Base-by-base conservation (phyloP, 768 basidiomycete genomes). In the Hygrocybe coccinea region DNA sequence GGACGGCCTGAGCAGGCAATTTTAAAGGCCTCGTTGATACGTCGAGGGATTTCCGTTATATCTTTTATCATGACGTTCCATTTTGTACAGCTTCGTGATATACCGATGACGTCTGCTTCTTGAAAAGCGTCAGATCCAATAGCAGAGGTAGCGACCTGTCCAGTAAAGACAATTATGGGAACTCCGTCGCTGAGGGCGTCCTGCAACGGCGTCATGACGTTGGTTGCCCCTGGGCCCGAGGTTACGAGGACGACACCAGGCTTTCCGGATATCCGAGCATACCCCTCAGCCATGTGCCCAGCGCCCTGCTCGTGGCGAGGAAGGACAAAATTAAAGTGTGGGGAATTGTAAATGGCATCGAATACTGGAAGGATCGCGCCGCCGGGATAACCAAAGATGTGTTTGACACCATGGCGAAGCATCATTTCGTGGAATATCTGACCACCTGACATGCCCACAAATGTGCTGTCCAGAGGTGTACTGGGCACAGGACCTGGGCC, bases 41-140 rank as follows among this genome's bases (percentile, higher is more conserved):
- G 81, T 41, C 95, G 78, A 12, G 97, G 97, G 2, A 98, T 80
- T 71, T 98, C 97, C 11, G 89, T 71, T 57, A 98, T 91, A 66
- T 95, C 95, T 72, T 97, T 98, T 50, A 98, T 91, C 94, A 98
- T 95, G 58, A 99, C 95, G 67, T 99, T 98, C 97, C 97, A 98
- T 70, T 98, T 99, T 22, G 97, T 98, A 76, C 97, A 99, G 63
- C 87, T 86, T 50, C 95, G 80, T 29, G 95, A 97, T 71, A 98
- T 99, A 48, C 97, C 97, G 54, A 99, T 79, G 49, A 98, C 74
- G 69, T 99, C 97, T 38, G 97, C 97, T 73, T 99, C 97, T 69
- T 99, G 97, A 82, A 99, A 99, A 1, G 92, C 91, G 67, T 99
- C 95, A 14, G 91, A 95, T n/a, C 95, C 95, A 58, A 99, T 99